Percentiles rank a stretch among this genome's conserved stretches.
phyloP scores from a whole-genome alignment of 176 grass and related monocot species.

The Rhynchospora pubera region DNA sequence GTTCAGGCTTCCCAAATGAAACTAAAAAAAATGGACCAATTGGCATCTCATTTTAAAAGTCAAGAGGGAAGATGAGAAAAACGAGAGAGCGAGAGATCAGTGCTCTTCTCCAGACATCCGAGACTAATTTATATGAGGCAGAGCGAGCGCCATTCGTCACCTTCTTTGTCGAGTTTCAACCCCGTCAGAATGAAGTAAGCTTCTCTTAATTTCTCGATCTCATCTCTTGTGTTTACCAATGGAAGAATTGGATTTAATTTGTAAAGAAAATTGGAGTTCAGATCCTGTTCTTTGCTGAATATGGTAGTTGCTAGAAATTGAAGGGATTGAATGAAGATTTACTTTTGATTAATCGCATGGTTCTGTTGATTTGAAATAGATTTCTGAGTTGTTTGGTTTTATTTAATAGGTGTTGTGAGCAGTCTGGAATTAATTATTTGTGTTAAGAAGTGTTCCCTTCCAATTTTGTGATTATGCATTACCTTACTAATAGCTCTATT shows the following conservation, averaged over 20 bases:
- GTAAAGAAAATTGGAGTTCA: neutral
- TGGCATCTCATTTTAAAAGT: neutral
- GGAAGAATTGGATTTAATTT: neutral
- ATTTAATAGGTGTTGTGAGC: neutral
- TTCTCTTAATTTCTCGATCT: neutral
- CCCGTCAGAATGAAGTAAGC: slow-evolving; percentile 29
- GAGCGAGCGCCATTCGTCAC: neutral
- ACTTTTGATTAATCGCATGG: neutral
- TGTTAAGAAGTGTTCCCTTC: neutral
- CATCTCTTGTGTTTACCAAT: neutral
- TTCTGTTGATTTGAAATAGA: neutral
- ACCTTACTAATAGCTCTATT: neutral
- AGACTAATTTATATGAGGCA: neutral
- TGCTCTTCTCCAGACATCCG: neutral
- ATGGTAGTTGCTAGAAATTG: neutral
- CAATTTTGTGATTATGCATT: neutral
- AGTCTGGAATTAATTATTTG: neutral
- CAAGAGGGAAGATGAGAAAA: neutral
- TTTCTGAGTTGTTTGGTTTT: neutral
- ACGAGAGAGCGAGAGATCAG: neutral
- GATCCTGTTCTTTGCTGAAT: neutral
- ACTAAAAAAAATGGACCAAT: neutral
- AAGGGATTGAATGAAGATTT: neutral
- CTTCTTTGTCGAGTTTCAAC: neutral
- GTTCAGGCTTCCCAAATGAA: no score